phyloP scores from a whole-genome alignment of 805 yeast species.

The Suhomyces pyralidae region DNA sequence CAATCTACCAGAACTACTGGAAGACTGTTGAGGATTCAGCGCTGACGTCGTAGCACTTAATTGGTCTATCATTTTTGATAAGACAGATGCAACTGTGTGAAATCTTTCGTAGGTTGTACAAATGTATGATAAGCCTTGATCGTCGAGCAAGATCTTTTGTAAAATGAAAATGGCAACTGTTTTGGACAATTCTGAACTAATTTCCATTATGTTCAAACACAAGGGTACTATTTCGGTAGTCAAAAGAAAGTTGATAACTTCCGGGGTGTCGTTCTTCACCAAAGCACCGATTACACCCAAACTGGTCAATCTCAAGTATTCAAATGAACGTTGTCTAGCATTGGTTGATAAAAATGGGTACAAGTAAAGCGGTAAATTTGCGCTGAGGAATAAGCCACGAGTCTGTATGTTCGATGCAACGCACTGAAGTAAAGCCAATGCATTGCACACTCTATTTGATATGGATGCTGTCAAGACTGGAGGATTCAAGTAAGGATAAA shows the following conservation, averaged over 20 bases:
- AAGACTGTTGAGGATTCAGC: slow-evolving; percentile 35
- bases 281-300: slow-evolving; percentile 96
- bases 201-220: slow-evolving; percentile 92
- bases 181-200: slow-evolving; percentile 87
- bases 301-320: slow-evolving; percentile 86
- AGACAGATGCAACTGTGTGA: slow-evolving; percentile 87
- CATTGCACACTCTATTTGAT: slow-evolving; percentile 92
- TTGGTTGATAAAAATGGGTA: slow-evolving; percentile 93
- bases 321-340: slow-evolving; percentile 89
- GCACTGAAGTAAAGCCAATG: slow-evolving; percentile 90
- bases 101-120: slow-evolving; percentile 95
- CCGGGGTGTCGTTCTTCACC: slow-evolving; percentile 93
- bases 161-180: slow-evolving; percentile 96
- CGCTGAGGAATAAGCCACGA: slow-evolving; percentile 75
- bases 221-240: slow-evolving; percentile 97
- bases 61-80: slow-evolving; percentile 86
- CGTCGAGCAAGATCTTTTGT: slow-evolving; percentile 89
- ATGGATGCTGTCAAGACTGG: slow-evolving; percentile 82
- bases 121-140: slow-evolving; percentile 83
- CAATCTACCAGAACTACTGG: slow-evolving; percentile 67
- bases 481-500: slow-evolving; percentile 86
- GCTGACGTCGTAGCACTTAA: slow-evolving; percentile 49
- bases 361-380: slow-evolving; percentile 87
- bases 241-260: slow-evolving; percentile 84
- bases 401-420: slow-evolving; percentile 95